Base-by-base conservation (phyloP, 176 grass and related monocot species). In the Triticum aestivum region DNA sequence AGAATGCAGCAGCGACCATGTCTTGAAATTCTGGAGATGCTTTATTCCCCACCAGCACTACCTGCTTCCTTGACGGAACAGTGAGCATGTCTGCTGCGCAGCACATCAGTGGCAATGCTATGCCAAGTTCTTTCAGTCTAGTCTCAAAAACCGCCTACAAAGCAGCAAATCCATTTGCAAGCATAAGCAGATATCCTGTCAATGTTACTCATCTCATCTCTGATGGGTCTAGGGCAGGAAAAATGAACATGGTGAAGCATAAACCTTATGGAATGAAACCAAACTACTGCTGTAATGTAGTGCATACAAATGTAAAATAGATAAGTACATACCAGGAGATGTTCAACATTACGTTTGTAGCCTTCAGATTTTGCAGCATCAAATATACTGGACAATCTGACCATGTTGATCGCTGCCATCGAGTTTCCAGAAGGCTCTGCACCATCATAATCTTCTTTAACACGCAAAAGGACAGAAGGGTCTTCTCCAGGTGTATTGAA, bases 401-500 rank as follows among this genome's bases (percentile, higher is more conserved):
- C 91, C 83, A 96, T 83, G 85, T 98, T 98, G 35, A 98, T 91
- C 1, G 96, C 92, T 66, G 96, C 82, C 9, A 98, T 83, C 3
- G 96, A 98, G 69, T 98, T 96, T 71, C 96, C 96, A 85, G 96
- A 98, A 72, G 93, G 96, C 71, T 98, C 96, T 39, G 96, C 96
- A 78, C 96, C 96, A 92, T 98, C 96, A 88, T 98, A 86, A 86
- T 96, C 96, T 83, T 98, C 96, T 90, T 98, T 98, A 84, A 91
- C 71, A 73, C 92, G 92, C 27, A 98, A 77, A 65, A 98, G 88
- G 18, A 98, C 92, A 29, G 96, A 98, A 65, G 96, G 94, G 52
- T 96, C 96, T 89, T 98, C 93, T 67, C 92, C 96, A 77, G 93
- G 84, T 63, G 93, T 98, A 86, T 98, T 98, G 72, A 92, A 98